phyloP scores from a whole-genome alignment of 1,284 basidiomycete species.

The Leccinum ponderosum region DNA sequence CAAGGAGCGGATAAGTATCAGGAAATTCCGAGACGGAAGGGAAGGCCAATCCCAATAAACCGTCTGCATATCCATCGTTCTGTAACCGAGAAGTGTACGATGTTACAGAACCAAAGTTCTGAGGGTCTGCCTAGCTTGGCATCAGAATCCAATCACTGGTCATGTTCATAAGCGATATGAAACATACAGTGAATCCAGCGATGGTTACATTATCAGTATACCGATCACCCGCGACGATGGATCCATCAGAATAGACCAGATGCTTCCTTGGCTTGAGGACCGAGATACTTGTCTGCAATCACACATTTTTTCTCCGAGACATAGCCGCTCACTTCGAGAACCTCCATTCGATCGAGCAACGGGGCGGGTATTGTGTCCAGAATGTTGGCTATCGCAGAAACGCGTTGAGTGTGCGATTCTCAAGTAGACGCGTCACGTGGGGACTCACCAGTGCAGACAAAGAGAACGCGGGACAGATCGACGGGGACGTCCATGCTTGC shows the following conservation, averaged over 20 bases:
- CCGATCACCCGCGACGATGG: too few relatives aligned
- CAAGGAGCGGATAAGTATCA: too few relatives aligned
- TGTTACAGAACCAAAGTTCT: not conserved
- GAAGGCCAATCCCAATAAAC: too few relatives aligned
- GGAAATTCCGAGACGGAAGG: too few relatives aligned
- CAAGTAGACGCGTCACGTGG: not conserved
- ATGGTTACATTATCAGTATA: not conserved
- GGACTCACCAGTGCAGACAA: constrained; percentile 84
- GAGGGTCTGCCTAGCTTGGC: not conserved
- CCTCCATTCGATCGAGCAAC: constrained; percentile 95
- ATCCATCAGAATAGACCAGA: constrained; percentile 58
- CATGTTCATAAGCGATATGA: not conserved
- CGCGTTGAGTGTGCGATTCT: not conserved
- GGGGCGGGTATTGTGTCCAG: constrained; percentile 97
- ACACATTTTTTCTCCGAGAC: constrained; percentile 95
- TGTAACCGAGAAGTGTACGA: not conserved
- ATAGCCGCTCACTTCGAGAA: constrained; percentile 95
- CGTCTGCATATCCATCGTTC: too few relatives aligned
- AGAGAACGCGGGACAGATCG: constrained; percentile 93
- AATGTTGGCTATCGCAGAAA: constrained; percentile 63
- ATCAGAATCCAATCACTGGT: not conserved
- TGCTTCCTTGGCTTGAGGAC: constrained; percentile 92
- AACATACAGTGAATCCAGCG: not conserved
- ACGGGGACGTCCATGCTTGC: constrained; percentile 94
- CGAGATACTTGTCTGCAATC: constrained; percentile 91